Percentiles rank a stretch among this genome's conserved stretches.
These are phyloP conservation scores for Grosmannia serpens DNA, from an alignment of 2,329 filamentous ascomycete species.

Conservation along the genomic window DNA sequence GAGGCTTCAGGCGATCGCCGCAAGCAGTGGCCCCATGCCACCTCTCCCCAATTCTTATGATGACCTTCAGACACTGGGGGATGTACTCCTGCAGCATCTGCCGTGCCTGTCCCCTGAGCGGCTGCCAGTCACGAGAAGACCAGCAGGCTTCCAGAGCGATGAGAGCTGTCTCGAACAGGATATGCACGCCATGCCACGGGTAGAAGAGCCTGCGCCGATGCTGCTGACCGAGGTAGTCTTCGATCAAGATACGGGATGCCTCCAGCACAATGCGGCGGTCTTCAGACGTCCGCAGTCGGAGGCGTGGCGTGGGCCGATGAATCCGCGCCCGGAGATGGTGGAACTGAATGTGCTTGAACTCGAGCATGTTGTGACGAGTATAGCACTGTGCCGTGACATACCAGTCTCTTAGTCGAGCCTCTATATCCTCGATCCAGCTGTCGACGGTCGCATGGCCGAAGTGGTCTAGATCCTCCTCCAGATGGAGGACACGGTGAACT, in stretches of 20 bases:
- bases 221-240: conserved; percentile 1
- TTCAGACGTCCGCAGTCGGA: background rate
- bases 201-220: conserved; percentile 1
- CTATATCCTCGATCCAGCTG: background rate
- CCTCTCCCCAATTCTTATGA: background rate
- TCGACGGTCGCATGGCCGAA: background rate
- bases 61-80: background rate
- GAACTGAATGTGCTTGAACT: conserved; percentile 2
- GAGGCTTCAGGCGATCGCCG: background rate
- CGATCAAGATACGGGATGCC: background rate
- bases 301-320: background rate
- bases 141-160: conserved; percentile 3
- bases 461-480: background rate
- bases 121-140: background rate
- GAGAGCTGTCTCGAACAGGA: conserved; percentile 2
- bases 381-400: background rate
- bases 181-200: conserved; percentile 4
- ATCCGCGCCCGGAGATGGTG: conserved; percentile 1
- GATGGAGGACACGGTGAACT: conserved; percentile 1
- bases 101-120: background rate
- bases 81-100: background rate
- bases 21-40: background rate
- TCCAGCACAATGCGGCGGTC: conserved; percentile 1
- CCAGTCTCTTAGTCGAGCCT: background rate
- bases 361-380: background rate